These are phyloP conservation scores for Citrus cavaleriei DNA, from an alignment of 345 rosid species.

Conservation along the genomic window DNA sequence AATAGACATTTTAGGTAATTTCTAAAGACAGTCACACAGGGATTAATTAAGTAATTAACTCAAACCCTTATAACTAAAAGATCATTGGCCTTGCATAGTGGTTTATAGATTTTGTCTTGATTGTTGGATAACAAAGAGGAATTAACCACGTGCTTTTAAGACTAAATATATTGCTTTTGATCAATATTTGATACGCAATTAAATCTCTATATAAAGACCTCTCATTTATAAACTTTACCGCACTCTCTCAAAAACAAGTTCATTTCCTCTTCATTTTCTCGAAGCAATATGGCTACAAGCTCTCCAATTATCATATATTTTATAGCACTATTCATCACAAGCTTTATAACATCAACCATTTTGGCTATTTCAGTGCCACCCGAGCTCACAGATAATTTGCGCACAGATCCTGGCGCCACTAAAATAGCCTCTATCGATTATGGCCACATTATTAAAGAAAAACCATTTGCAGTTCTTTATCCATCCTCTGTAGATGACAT, in stretches of 20 bases:
- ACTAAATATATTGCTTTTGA: no score
- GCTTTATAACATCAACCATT: background rate
- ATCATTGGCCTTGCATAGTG: no score
- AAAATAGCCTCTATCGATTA: slow-evolving; percentile 33
- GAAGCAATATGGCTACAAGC: background rate
- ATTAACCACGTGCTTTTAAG: no score
- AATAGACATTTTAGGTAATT: no score
- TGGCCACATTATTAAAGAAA: slow-evolving; percentile 31
- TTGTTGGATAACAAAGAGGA: no score
- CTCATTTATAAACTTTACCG: no score
- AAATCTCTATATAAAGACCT: background rate
- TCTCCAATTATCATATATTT: background rate
- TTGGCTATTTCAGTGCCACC: background rate
- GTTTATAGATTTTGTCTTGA: no score
- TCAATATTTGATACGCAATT: background rate
- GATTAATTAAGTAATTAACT: no score
- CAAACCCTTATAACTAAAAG: no score
- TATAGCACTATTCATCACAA: background rate
- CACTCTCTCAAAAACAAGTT: background rate
- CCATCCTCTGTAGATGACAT: slow-evolving; percentile 36
- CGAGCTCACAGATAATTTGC: slow-evolving; percentile 9
- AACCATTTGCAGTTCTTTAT: slow-evolving; percentile 33
- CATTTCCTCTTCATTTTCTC: background rate
- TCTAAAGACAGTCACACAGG: no score
- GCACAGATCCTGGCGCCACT: slow-evolving; percentile 21